A percentile compares a stretch with the other conserved stretches of the same genome.
Conservation (phyloP, 768 basidiomycete genomes). For the Tricholomella constricta region DNA sequence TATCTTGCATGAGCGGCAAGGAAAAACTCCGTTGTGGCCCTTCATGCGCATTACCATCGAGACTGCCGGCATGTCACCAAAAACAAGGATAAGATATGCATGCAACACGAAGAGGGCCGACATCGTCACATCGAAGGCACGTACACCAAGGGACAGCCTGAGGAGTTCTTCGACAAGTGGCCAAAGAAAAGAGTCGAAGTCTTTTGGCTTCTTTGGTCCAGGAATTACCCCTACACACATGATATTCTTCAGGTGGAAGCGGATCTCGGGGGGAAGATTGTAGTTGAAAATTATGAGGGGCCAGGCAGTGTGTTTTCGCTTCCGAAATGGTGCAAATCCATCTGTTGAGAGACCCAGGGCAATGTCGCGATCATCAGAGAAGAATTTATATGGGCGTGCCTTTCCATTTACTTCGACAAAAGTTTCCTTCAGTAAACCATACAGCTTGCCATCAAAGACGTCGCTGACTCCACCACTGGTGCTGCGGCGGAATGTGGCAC, state of each 20-base stretch:
- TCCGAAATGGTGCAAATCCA: conserved; percentile 39
- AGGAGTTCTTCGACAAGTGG: conserved; percentile 37
- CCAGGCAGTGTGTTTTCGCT: conserved; percentile 31
- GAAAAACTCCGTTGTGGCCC: conserved; percentile 36
- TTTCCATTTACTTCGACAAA: conserved; percentile 30
- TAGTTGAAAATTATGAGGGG: conserved; percentile 40
- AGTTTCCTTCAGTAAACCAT: conserved; percentile 21
- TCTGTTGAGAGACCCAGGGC: conserved; percentile 41
- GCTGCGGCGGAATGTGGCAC: neutral
- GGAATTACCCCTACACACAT: conserved; percentile 41
- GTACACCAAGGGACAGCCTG: conserved; percentile 32
- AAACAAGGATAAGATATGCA: conserved; percentile 22
- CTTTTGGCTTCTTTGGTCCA: conserved; percentile 38
- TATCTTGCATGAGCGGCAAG: conserved; percentile 37
- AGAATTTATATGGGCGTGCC: conserved; percentile 26
- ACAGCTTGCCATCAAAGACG: conserved; percentile 36
- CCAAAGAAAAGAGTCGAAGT: conserved; percentile 38
- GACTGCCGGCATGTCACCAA: conserved; percentile 26
- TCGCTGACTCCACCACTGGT: conserved; percentile 14
- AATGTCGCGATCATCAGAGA: conserved; percentile 37
- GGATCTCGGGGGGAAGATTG: conserved; percentile 29
- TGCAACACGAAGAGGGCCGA: conserved; percentile 16
- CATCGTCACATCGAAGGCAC: conserved; percentile 28
- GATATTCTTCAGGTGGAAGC: conserved; percentile 32
- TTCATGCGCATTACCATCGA: conserved; percentile 34